These are phyloP conservation scores for Aspergillus niger DNA, from an alignment of 2,329 filamentous ascomycete species.

Conservation along the genomic window DNA sequence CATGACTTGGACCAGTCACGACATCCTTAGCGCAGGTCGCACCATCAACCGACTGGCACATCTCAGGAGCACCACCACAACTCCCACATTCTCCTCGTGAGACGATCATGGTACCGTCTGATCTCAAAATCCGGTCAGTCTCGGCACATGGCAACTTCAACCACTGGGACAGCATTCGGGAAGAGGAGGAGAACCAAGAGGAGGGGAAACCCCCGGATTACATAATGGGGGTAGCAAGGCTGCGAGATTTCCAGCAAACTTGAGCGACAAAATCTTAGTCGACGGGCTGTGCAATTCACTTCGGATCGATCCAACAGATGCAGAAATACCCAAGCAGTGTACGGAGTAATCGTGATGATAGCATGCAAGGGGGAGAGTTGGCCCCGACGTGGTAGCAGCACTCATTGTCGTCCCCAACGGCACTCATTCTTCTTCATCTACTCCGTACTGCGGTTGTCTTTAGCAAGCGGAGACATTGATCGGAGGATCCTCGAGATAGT, in stretches of 20 bases:
- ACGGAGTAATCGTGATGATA: background rate
- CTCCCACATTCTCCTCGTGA: background rate
- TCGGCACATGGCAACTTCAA: background rate
- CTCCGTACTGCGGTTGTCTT: background rate
- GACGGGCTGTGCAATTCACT: constrained; percentile 2
- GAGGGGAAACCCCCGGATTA: constrained; percentile 5
- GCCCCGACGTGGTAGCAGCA: background rate
- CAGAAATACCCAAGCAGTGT: constrained; percentile 5
- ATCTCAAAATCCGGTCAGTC: background rate
- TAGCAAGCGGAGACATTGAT: background rate
- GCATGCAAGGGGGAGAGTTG: background rate
- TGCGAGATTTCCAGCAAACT: background rate
- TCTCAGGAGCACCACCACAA: background rate
- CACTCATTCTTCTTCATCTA: background rate
- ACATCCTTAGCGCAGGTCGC: constrained; percentile 12
- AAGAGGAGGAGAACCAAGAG: background rate
- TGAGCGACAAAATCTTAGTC: background rate
- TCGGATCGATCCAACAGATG: constrained; percentile 3
- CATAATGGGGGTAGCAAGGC: background rate
- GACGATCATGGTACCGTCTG: constrained; percentile 1
- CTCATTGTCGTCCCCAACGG: background rate
- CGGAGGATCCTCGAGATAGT: background rate
- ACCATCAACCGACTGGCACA: constrained; percentile 1
- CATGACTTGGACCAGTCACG: background rate
- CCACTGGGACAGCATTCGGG: background rate